phyloP scores from a whole-genome alignment of 1,284 basidiomycete genomes.

The Ganoderma lingzhi region DNA sequence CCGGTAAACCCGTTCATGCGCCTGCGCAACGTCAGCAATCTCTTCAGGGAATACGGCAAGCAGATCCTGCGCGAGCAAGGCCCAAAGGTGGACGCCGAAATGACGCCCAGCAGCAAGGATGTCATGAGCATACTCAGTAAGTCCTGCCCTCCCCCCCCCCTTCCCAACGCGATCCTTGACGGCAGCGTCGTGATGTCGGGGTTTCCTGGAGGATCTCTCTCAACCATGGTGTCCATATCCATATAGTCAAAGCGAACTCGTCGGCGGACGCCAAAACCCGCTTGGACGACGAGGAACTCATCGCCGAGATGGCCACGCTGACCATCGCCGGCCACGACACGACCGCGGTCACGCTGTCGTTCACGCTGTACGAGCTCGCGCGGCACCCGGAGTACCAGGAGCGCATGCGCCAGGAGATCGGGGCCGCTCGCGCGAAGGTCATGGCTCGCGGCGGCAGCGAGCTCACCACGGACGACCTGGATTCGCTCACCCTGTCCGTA shows the following conservation, averaged over 20 bases:
- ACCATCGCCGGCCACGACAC: constrained; percentile 39
- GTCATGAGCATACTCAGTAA: constrained; percentile 51
- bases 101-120: constrained; percentile 39
- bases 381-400: constrained; percentile 40
- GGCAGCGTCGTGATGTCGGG: neutral
- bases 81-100: constrained; percentile 16
- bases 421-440: constrained; percentile 28
- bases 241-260: constrained; percentile 60
- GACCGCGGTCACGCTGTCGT: constrained; percentile 36
- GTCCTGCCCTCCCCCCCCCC: constrained; percentile 8
- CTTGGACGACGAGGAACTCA: constrained; percentile 54
- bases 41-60: constrained; percentile 34
- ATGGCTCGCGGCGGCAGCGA: constrained; percentile 36
- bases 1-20: constrained; percentile 38
- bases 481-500: constrained; percentile 35
- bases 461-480: constrained; percentile 41
- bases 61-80: constrained; percentile 33
- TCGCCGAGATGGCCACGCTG: constrained; percentile 59
- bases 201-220: neutral
- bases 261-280: constrained; percentile 51
- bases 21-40: constrained; percentile 32
- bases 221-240: neutral
- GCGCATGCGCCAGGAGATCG: constrained; percentile 40
- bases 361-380: constrained; percentile 42
- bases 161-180: neutral